These are phyloP conservation scores for Trichothecium sympodiale DNA, from an alignment of 2,329 filamentous ascomycete species.

Conservation along the genomic window DNA sequence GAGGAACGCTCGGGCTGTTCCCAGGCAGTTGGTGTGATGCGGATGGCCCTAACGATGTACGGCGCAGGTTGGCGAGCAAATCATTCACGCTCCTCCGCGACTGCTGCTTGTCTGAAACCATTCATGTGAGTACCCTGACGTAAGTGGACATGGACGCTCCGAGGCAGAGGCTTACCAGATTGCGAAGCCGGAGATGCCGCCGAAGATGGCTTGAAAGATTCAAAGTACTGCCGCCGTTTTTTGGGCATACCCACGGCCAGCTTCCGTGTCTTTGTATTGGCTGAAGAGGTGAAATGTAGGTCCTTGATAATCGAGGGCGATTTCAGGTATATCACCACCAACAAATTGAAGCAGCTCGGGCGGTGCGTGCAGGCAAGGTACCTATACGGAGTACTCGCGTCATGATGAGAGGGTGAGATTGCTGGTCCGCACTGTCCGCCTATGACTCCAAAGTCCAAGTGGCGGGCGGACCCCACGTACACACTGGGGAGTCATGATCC, in stretches of 20 bases:
- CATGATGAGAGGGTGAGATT: no score
- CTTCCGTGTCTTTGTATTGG: no score
- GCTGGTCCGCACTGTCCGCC: no score
- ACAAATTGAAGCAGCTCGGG: no score
- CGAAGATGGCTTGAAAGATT: constrained; percentile 47
- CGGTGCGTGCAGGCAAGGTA: no score
- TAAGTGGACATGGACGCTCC: no score
- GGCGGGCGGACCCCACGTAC: no score
- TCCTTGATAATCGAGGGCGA: no score
- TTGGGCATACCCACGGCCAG: constrained; percentile 48
- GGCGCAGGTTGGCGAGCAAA: constrained; percentile 45
- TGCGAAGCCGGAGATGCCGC: constrained; percentile 33
- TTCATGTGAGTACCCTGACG: background rate
- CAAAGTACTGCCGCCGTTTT: constrained; percentile 41
- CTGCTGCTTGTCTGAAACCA: constrained; percentile 14
- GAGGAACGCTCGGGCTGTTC: constrained; percentile 43
- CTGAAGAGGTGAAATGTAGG: constrained; percentile 5
- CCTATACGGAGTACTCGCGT: no score
- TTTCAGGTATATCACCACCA: no score
- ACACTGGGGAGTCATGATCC: no score
- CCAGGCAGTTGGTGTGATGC: constrained; percentile 17
- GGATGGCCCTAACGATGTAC: constrained; percentile 22
- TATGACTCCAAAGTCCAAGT: no score
- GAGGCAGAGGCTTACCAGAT: constrained; percentile 2
- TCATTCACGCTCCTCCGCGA: constrained; percentile 42